These are phyloP conservation scores for Xerocomus spinulosus DNA, from an alignment of 768 basidiomycete species.

Conservation along the genomic window DNA sequence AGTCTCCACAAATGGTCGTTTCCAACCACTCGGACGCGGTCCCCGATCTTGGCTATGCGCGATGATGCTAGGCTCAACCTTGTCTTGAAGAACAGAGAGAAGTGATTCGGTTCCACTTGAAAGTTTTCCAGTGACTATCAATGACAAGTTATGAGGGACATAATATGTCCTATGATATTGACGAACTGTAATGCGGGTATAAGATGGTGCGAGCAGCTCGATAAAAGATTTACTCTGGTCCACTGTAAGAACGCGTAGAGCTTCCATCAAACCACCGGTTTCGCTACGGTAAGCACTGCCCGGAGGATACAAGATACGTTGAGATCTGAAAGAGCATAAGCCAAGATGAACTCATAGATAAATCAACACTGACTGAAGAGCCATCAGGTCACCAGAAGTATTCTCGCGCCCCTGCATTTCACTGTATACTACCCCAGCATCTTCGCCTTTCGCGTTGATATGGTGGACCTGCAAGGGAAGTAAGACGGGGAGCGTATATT, in stretches of 20 bases:
- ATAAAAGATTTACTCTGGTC: conserved; percentile 66
- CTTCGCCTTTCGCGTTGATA: conserved; percentile 82
- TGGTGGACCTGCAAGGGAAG: conserved; percentile 79
- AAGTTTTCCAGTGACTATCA: conserved; percentile 86
- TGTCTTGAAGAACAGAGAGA: conserved; percentile 72
- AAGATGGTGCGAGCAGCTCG: conserved; percentile 10
- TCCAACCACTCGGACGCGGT: conserved; percentile 75
- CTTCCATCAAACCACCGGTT: conserved; percentile 94
- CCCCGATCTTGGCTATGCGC: conserved; percentile 71
- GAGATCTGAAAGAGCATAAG: conserved; percentile 45
- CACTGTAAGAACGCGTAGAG: conserved; percentile 76
- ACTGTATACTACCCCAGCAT: conserved; percentile 95
- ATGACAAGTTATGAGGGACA: conserved; percentile 87
- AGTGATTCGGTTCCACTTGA: conserved; percentile 71
- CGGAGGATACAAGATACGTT: conserved; percentile 74
- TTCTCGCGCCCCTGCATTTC: conserved; percentile 98
- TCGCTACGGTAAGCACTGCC: conserved; percentile 92
- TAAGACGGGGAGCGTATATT: conserved; percentile 3
- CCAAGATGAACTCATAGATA: neutral
- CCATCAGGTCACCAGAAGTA: conserved; percentile 87
- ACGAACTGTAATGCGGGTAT: conserved; percentile 55
- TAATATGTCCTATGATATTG: conserved; percentile 87
- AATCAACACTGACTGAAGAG: conserved; percentile 54
- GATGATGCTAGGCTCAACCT: conserved; percentile 80
- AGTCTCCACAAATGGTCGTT: conserved; percentile 91